phyloP scores from a whole-genome alignment of 2,329 filamentous ascomycete genomes.

The Fusarium proliferatum region DNA sequence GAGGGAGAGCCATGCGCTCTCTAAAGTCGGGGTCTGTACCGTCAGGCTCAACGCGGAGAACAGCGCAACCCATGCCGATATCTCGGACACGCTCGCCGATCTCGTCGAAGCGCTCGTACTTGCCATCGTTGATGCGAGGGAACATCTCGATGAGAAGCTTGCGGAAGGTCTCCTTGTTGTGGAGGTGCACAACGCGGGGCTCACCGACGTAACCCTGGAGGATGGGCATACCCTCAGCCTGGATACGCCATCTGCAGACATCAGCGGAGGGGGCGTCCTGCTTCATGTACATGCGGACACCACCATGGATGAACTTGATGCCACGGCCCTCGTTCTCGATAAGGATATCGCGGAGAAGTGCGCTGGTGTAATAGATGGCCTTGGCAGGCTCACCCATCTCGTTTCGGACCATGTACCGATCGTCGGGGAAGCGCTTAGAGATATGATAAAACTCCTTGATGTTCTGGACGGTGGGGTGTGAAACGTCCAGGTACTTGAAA shows the following conservation, averaged over 20 bases:
- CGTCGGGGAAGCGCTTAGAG: slow-evolving; percentile 83
- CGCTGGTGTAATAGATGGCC: slow-evolving; percentile 95
- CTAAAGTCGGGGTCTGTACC: slow-evolving; percentile 68
- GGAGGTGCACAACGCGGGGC: slow-evolving; percentile 78
- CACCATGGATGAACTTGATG: slow-evolving; percentile 95
- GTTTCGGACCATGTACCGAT: slow-evolving; percentile 97
- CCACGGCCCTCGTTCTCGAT: slow-evolving; percentile 88
- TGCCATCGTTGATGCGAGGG: slow-evolving; percentile 81
- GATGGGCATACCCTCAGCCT: slow-evolving; percentile 92
- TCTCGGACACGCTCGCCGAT: slow-evolving; percentile 85
- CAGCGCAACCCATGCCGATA: slow-evolving; percentile 90
- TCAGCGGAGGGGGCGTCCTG: slow-evolving; percentile 89
- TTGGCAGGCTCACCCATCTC: slow-evolving; percentile 87
- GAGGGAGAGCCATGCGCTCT: slow-evolving; percentile 87
- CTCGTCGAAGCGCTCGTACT: slow-evolving; percentile 82
- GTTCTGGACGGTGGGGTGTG: slow-evolving; percentile 79
- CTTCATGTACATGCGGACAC: slow-evolving; percentile 99
- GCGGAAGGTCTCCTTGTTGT: slow-evolving; percentile 81
- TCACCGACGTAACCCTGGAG: slow-evolving; percentile 90
- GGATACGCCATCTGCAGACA: slow-evolving; percentile 93
- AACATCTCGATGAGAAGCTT: slow-evolving; percentile 96
- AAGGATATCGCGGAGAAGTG: slow-evolving; percentile 85
- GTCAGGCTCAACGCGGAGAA: slow-evolving; percentile 84
- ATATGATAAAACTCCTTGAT: slow-evolving; percentile 90
- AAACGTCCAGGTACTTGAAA: slow-evolving; percentile 86